Evolutionary conservation across 768 basidiomycete genomes (phyloP).

Genomic region (Lactifluus volemus): DNA sequence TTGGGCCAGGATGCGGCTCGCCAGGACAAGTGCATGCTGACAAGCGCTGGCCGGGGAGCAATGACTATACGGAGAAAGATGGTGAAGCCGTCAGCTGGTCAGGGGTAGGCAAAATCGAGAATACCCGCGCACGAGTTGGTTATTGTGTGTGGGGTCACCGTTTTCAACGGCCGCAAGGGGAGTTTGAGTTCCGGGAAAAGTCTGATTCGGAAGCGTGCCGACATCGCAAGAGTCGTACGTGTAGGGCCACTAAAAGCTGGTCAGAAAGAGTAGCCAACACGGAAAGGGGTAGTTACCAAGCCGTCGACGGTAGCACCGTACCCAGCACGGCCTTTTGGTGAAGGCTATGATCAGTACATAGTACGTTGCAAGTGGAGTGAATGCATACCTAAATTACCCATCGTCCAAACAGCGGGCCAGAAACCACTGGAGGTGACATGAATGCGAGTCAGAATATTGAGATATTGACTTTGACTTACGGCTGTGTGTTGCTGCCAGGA

Average conservation of each 20-base stretch:
- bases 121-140: constrained; percentile 42
- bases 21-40: constrained; percentile 83
- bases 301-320: constrained; percentile 85
- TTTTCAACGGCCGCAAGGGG: constrained; percentile 53
- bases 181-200: constrained; percentile 55
- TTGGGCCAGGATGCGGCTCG: constrained; percentile 83
- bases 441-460: constrained; percentile 11
- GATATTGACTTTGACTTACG: constrained; percentile 4
- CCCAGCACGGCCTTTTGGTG: constrained; percentile 61
- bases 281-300: constrained; percentile 38
- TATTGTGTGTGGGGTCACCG: constrained; percentile 42
- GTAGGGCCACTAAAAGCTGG: constrained; percentile 58
- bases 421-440: constrained; percentile 29
- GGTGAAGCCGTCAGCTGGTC: not conserved
- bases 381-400: constrained; percentile 60
- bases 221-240: constrained; percentile 79
- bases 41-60: constrained; percentile 74
- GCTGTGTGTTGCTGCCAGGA: constrained; percentile 2
- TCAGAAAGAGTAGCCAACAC: constrained; percentile 1
- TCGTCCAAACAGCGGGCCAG: constrained; percentile 48
- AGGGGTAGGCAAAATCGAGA: constrained; percentile 46
- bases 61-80: constrained; percentile 32
- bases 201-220: constrained; percentile 52
- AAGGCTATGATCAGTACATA: not conserved
- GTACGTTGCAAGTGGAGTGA: not conserved